These are phyloP conservation scores for Cinchona pubescens DNA, from an alignment of 257 asterid species.

Conservation along the genomic window DNA sequence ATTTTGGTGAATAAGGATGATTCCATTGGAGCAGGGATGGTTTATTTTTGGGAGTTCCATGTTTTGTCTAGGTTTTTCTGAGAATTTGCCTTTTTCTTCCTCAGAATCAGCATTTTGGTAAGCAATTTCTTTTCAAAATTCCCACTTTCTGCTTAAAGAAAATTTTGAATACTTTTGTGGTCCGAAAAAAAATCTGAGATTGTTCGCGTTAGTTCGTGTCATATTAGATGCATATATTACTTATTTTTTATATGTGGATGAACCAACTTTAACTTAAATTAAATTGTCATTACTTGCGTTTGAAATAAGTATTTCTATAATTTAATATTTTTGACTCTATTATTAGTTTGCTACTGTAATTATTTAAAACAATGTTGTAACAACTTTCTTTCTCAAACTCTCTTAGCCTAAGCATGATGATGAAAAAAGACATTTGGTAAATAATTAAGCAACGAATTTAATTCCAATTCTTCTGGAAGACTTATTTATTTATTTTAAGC, in stretches of 20 bases:
- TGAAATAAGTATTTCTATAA: no score
- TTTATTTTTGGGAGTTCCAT: background rate
- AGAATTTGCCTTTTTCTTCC: constrained; percentile 2
- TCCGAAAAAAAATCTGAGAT: background rate
- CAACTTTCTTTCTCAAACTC: no score
- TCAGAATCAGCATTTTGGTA: constrained; percentile 16
- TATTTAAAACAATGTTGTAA: no score
- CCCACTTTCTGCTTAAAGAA: constrained; percentile 6
- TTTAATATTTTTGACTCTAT: no score
- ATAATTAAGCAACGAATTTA: background rate
- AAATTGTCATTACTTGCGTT: no score
- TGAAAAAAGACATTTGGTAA: background rate
- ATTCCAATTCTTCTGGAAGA: background rate
- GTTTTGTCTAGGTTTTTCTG: background rate
- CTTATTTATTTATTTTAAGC: constrained; percentile 2
- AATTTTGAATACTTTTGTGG: background rate
- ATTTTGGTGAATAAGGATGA: constrained; percentile 15
- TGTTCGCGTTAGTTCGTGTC: background rate
- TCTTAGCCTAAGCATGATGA: background rate
- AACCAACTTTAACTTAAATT: no score
- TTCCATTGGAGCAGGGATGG: background rate
- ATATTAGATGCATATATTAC: background rate
- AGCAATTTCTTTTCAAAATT: constrained; percentile 1
- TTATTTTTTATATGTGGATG: background rate
- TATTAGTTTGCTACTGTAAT: no score